A percentile compares a stretch with the other conserved stretches of the same genome.
Evolutionary conservation across 805 yeast species (phyloP).

Genomic region (Nakazawaea wyomingensis): DNA sequence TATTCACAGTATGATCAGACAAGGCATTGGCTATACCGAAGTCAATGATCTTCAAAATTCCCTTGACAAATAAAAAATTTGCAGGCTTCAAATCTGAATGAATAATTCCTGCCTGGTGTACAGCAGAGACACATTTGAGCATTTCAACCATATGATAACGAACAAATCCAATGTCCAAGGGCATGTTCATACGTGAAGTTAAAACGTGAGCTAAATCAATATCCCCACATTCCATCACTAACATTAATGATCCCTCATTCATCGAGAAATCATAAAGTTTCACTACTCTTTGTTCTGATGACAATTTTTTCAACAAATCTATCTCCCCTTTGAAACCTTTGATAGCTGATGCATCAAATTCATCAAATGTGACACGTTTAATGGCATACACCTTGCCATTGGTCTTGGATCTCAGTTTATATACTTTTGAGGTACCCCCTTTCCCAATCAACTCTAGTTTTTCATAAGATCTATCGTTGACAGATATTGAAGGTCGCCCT

Average conservation of each 20-base stretch:
- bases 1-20: slow-evolving; percentile 85
- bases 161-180: slow-evolving; percentile 69
- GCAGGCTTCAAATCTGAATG: slow-evolving; percentile 49
- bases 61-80: slow-evolving; percentile 75
- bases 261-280: slow-evolving; percentile 70
- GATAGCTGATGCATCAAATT: slow-evolving; percentile 69
- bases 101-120: slow-evolving; percentile 82
- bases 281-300: slow-evolving; percentile 68
- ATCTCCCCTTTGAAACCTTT: slow-evolving; percentile 88
- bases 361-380: slow-evolving; percentile 76
- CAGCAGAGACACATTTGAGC: slow-evolving; percentile 76
- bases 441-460: slow-evolving; percentile 75
- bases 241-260: slow-evolving; percentile 52
- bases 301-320: slow-evolving; percentile 58
- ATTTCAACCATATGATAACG: slow-evolving; percentile 75
- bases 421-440: slow-evolving; percentile 92
- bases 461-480: slow-evolving; percentile 65
- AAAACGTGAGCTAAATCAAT: slow-evolving; percentile 82
- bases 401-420: slow-evolving; percentile 55
- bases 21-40: slow-evolving; percentile 96
- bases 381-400: slow-evolving; percentile 66
- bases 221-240: slow-evolving; percentile 95
- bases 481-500: slow-evolving; percentile 20
- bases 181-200: slow-evolving; percentile 42
- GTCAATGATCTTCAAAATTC: slow-evolving; percentile 82